These are phyloP conservation scores for Paramecium sexaurelia DNA, from an alignment of 73 alveolate species.

Conservation along the genomic window DNA sequence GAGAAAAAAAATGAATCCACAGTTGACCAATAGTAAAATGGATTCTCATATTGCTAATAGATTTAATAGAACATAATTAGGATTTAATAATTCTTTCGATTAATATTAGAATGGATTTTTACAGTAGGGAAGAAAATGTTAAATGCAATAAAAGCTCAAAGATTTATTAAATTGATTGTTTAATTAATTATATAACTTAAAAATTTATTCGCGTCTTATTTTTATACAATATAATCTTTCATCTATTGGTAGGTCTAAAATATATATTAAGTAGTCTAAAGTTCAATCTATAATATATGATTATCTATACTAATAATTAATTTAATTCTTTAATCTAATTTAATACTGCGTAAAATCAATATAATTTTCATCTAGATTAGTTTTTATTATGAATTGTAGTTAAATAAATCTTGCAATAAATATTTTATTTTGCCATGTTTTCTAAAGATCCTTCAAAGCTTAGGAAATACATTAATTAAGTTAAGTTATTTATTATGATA, in stretches of 20 bases:
- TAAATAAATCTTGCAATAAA: too few species aligned
- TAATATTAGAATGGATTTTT: background rate
- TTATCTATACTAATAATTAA: background rate
- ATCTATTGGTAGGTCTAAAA: background rate
- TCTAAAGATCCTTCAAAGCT: background rate
- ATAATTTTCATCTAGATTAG: too few species aligned
- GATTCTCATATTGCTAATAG: background rate
- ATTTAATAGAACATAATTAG: background rate
- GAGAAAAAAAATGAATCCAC: background rate
- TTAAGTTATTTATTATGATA: background rate
- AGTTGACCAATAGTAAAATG: background rate
- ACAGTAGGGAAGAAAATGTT: background rate
- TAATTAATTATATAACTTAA: background rate
- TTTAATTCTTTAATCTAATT: background rate
- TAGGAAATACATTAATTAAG: background rate
- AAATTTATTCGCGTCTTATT: background rate
- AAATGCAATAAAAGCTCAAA: background rate
- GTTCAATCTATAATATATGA: conserved; percentile 24
- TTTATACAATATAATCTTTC: background rate
- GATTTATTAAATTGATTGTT: background rate
- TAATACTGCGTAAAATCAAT: background rate
- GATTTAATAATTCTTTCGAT: background rate
- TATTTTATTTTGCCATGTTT: background rate
- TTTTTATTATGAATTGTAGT: too few species aligned
- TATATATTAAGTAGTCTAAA: background rate